Percentiles rank a stretch among this genome's conserved stretches.
Conservation (phyloP, 345 rosid species). For the Eucalyptus fibrosa region DNA sequence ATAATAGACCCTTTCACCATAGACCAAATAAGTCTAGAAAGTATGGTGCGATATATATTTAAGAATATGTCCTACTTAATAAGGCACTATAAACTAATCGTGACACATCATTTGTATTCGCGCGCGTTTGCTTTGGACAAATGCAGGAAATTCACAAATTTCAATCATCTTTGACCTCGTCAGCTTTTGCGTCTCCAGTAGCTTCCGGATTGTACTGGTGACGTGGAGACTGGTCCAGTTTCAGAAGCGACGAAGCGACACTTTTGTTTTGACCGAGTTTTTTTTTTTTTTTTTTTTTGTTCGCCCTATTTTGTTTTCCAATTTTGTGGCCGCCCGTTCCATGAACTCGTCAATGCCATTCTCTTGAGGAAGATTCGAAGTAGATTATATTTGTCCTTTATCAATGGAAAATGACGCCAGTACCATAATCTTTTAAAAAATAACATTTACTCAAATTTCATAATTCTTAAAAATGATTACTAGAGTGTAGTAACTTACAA, state of each 20-base stretch:
- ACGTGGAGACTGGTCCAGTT: not conserved
- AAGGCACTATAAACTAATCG: not conserved
- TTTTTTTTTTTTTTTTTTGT: not conserved
- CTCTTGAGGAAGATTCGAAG: not conserved
- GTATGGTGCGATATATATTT: too few species aligned
- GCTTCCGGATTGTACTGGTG: not conserved
- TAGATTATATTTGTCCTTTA: not conserved
- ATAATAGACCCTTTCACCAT: not conserved
- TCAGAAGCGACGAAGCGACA: not conserved
- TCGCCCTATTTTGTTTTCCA: not conserved
- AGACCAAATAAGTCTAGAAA: too few species aligned
- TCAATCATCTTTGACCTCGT: not conserved
- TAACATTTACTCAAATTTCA: not conserved
- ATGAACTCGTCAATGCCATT: not conserved
- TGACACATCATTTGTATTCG: not conserved
- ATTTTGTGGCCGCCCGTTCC: not conserved
- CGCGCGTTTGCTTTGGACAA: not conserved
- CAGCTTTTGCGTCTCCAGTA: not conserved
- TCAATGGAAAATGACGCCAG: accelerated
- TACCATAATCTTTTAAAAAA: not conserved
- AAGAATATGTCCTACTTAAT: not conserved
- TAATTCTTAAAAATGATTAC: not conserved
- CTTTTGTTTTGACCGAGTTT: not conserved
- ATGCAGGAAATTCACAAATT: not conserved
- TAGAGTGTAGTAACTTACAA: not conserved